Conservation (phyloP, 805 yeast species). For the Yamadazyma kitorensis region DNA sequence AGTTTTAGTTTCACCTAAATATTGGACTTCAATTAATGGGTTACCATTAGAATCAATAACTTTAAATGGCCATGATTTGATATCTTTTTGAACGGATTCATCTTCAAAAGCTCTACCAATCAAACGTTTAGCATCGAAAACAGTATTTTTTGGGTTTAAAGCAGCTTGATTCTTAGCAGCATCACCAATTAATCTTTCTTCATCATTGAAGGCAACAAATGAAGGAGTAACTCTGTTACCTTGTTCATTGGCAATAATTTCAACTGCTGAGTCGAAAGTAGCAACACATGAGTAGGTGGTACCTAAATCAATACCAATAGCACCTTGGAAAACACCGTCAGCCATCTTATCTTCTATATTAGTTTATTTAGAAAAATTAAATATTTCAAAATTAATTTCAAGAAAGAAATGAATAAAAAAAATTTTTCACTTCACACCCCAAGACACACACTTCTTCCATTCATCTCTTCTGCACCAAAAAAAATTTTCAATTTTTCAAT, state of each 20-base stretch:
- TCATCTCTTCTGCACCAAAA: slow-evolving; percentile 6
- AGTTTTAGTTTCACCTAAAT: slow-evolving; percentile 45
- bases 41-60: slow-evolving; percentile 44
- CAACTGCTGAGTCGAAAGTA: slow-evolving; percentile 48
- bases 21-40: slow-evolving; percentile 47
- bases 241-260: slow-evolving; percentile 50
- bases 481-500: slow-evolving; percentile 6
- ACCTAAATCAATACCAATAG: slow-evolving; percentile 54
- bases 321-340: slow-evolving; percentile 99
- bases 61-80: slow-evolving; percentile 48
- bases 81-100: slow-evolving; percentile 58
- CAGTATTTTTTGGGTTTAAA: slow-evolving; percentile 49
- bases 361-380: slow-evolving; percentile 10
- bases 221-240: slow-evolving; percentile 53
- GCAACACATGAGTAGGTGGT: slow-evolving; percentile 52
- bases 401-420: slow-evolving; percentile 9
- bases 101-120: slow-evolving; percentile 62
- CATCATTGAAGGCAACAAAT: slow-evolving; percentile 47
- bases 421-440: slow-evolving; percentile 9
- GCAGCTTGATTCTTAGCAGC: slow-evolving; percentile 53
- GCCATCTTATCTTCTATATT: slow-evolving; percentile 55
- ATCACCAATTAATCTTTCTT: slow-evolving; percentile 52
- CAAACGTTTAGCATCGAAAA: slow-evolving; percentile 50
- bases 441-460: too few species aligned
- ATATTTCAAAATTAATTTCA: slow-evolving; percentile 1